Conservation (phyloP, 345 rosid genomes). For the Melaleuca quinquenervia region DNA sequence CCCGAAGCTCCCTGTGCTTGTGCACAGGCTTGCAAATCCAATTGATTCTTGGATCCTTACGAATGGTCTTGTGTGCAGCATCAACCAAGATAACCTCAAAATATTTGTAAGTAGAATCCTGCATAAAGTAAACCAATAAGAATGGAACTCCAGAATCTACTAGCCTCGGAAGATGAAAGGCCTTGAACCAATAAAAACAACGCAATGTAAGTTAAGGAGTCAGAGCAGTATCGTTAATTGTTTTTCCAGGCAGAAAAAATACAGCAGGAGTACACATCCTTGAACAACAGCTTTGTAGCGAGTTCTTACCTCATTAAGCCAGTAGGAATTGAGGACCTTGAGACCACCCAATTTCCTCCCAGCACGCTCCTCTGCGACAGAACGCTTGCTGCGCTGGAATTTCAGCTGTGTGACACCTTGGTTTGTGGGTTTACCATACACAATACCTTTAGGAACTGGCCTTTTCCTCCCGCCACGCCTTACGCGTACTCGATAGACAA, state of each 20-base stretch:
- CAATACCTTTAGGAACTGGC: conserved; percentile 34
- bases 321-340: conserved; percentile 26
- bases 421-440: conserved; percentile 29
- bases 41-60: conserved; percentile 33
- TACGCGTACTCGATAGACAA: conserved; percentile 23
- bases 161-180: neutral
- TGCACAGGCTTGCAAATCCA: conserved; percentile 36
- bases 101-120: conserved; percentile 36
- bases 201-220: neutral
- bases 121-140: neutral
- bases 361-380: conserved; percentile 32
- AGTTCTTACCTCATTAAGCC: conserved; percentile 24
- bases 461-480: conserved; percentile 32
- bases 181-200: neutral
- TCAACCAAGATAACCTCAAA: conserved; percentile 28
- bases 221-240: neutral
- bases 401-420: conserved; percentile 33
- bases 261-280: neutral
- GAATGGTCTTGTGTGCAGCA: conserved; percentile 20
- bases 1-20: conserved; percentile 35
- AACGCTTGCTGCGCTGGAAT: conserved; percentile 31
- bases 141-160: neutral
- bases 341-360: conserved; percentile 28
- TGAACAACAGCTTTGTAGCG: neutral
- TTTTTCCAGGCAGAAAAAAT: neutral